phyloP scores from a whole-genome alignment of 257 asterid species.

The Plantago major region DNA sequence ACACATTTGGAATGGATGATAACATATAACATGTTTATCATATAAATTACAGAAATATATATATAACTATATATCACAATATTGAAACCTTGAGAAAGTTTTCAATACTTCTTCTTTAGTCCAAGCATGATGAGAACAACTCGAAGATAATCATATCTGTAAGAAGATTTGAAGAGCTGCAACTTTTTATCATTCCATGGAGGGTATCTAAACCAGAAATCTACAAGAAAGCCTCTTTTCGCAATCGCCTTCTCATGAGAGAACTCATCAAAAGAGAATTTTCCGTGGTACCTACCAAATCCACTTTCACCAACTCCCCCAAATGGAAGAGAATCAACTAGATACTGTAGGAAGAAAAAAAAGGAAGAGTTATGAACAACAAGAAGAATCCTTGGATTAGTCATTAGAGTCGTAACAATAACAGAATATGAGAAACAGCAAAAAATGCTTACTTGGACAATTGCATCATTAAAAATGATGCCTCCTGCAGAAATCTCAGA shows the following conservation, averaged over 20 bases:
- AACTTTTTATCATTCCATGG: conserved; percentile 63
- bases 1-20: no score
- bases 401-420: not conserved
- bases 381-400: not conserved
- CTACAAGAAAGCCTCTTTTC: conserved; percentile 38
- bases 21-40: no score
- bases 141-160: conserved; percentile 48
- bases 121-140: conserved; percentile 54
- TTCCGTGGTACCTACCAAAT: conserved; percentile 74
- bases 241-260: conserved; percentile 55
- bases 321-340: conserved; percentile 61
- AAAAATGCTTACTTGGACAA: conserved; percentile 53
- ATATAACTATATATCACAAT: not conserved
- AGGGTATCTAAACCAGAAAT: conserved; percentile 89
- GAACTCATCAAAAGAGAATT: conserved; percentile 62
- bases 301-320: conserved; percentile 90
- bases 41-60: no score
- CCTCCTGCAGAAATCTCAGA: conserved; percentile 66
- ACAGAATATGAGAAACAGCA: no score
- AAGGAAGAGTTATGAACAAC: not conserved
- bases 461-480: conserved; percentile 62
- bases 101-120: conserved; percentile 45
- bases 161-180: conserved; percentile 47
- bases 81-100: not conserved
- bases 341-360: conserved; percentile 42